Evolutionary conservation across 352 stramenopile genomes (phyloP), one percentile per base, ranked within the genome.

Genomic region (Phytopythium aichiense): DNA sequence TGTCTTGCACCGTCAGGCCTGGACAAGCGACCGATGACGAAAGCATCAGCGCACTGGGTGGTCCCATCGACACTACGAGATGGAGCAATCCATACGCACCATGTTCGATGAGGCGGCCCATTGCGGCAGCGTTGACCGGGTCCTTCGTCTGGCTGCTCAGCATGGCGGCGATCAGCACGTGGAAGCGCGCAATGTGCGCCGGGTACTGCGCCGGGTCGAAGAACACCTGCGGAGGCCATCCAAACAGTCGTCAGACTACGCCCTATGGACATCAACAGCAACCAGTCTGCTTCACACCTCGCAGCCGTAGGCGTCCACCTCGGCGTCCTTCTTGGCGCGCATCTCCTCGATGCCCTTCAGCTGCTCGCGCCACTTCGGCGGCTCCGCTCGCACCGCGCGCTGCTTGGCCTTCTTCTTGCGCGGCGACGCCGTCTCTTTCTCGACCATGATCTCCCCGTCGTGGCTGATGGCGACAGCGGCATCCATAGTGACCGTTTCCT

Each of bases 141-240:
- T 99, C 97, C 69, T 99, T 99, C 0, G 96, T 99, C 73, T 99
- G 97, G 67, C 84, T 97, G 52, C 89, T 98, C 46, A 99, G 77
- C 94, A 99, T 98, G 15, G 98, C 85, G n/a, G 92, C 84, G 30
- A 98, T 91, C 11, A 99, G 73, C 42, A 97, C 85, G 71, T 98
- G 94, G 69, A 98, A 99, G 43, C 93, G 83, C 52, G 68, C 59
- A 23, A 85, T 63, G 50, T 89, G 76, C 12, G 74, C 70, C 2
- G 64, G 65, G 25, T 73, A 79, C 31, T 54, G 65, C 42, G 68
- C 56, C 4, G 53, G n/a, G 31, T 81, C 68, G 30, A 70, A 77
- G 57, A 88, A 80, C 22, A 66, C 69, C 77, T 86, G 25, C 6
- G 57, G 15, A 45, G 25, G 28, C 11, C 48, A 52, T 37, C 20